phyloP scores from a whole-genome alignment of 164 flowering plant species.

The Chloranthus sessilifolius region DNA sequence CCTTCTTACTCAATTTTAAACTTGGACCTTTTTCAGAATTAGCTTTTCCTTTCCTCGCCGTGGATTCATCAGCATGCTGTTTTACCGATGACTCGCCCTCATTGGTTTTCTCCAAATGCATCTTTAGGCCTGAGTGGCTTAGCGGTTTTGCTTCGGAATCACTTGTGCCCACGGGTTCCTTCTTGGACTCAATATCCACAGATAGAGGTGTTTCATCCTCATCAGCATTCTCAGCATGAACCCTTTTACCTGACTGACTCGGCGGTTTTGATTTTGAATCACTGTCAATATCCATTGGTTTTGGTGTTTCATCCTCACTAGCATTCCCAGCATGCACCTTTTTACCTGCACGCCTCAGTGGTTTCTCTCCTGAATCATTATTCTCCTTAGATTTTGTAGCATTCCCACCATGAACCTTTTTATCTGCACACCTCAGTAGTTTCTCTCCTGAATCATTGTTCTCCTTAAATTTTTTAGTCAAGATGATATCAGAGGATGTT shows the following conservation, averaged over 20 bases:
- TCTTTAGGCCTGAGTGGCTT: no score
- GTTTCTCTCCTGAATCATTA: slow-evolving; percentile 35
- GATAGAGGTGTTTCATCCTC: no score
- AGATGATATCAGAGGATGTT: slow-evolving; percentile 19
- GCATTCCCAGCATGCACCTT: slow-evolving; percentile 19
- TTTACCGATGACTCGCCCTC: slow-evolving; percentile 17
- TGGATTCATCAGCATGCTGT: slow-evolving; percentile 27
- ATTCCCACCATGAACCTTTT: slow-evolving; percentile 28
- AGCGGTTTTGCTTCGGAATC: no score
- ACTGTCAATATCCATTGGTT: no score
- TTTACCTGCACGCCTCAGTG: slow-evolving; percentile 18
- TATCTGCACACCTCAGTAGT: slow-evolving; percentile 19
- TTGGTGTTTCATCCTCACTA: no score
- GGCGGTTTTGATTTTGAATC: no score
- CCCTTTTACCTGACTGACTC: no score
- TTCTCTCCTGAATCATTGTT: slow-evolving; percentile 36
- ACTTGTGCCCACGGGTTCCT: no score
- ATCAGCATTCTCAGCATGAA: no score
- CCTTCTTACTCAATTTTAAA: slow-evolving; percentile 24
- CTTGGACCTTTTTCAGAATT: slow-evolving; percentile 19
- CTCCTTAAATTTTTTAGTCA: slow-evolving; percentile 32
- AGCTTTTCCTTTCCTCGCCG: slow-evolving; percentile 24
- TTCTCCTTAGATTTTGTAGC: slow-evolving; percentile 23
- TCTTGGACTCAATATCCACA: no score
- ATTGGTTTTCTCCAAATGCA: no score